A percentile compares a stretch with the other conserved stretches of the same genome.
phyloP scores from a whole-genome alignment of 2,329 filamentous ascomycete species.

The Camillea tinctor region DNA sequence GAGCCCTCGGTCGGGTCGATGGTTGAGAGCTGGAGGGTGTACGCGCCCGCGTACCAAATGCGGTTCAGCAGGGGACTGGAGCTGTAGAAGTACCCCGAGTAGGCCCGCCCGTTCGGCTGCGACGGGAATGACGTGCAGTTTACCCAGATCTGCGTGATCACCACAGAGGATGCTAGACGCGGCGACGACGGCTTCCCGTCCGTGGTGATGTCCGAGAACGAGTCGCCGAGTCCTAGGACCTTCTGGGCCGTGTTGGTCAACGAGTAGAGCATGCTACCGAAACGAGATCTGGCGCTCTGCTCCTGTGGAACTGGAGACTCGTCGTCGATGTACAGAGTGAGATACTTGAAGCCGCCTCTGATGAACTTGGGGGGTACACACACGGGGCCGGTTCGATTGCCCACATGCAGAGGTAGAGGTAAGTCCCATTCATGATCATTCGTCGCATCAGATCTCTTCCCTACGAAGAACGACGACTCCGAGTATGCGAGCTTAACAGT shows the following conservation, averaged over 20 bases:
- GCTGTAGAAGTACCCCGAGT: constrained; percentile 54
- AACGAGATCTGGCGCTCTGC: constrained; percentile 19
- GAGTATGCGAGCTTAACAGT: constrained; percentile 36
- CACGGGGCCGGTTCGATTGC: constrained; percentile 28
- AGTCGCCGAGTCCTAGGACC: constrained; percentile 7
- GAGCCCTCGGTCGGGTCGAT: constrained; percentile 26
- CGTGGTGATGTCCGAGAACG: background rate
- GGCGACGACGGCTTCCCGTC: constrained; percentile 4
- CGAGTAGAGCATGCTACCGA: constrained; percentile 5
- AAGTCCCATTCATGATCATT: constrained; percentile 34
- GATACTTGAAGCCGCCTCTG: constrained; percentile 40
- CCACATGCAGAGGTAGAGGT: constrained; percentile 30
- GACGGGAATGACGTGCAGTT: constrained; percentile 41
- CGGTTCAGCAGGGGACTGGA: constrained; percentile 50
- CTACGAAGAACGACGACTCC: constrained; percentile 37
- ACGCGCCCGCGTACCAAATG: constrained; percentile 52
- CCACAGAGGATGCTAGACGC: constrained; percentile 28
- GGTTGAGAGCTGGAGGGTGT: constrained; percentile 38
- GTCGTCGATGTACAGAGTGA: constrained; percentile 35
- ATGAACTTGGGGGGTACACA: constrained; percentile 36
- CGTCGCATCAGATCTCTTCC: constrained; percentile 34
- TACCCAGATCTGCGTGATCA: constrained; percentile 37
- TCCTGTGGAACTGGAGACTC: constrained; percentile 14
- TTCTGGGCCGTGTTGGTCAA: constrained; percentile 13
- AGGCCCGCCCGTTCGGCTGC: constrained; percentile 48